These are phyloP conservation scores for Macrolepiota albuminosa DNA, from an alignment of 768 basidiomycete genomes.

Conservation along the genomic window DNA sequence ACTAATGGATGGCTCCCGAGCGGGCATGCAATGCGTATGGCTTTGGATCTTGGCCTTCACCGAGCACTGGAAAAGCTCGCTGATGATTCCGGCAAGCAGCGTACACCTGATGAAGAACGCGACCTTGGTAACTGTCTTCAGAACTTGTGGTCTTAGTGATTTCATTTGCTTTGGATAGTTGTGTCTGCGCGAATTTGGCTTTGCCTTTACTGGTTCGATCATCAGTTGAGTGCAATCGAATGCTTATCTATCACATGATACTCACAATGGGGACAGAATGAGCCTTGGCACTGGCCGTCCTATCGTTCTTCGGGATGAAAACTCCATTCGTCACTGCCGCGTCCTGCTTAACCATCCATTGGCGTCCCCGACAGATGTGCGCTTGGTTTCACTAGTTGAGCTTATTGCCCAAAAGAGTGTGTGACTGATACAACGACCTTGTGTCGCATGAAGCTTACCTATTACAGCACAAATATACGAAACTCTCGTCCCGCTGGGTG, in stretches of 20 bases:
- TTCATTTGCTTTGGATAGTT: conserved; percentile 38
- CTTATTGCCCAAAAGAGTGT: conserved; percentile 88
- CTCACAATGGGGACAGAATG: conserved; percentile 47
- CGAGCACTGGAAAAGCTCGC: conserved; percentile 89
- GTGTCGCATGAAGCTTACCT: background rate
- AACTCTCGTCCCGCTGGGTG: conserved; percentile 79
- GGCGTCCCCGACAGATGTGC: conserved; percentile 86
- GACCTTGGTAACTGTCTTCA: conserved; percentile 59
- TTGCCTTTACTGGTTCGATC: conserved; percentile 95
- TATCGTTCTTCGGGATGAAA: conserved; percentile 85
- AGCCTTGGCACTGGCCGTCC: conserved; percentile 90
- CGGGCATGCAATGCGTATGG: conserved; percentile 96
- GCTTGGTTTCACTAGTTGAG: conserved; percentile 84
- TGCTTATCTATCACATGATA: conserved; percentile 1
- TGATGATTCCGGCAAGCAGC: conserved; percentile 62
- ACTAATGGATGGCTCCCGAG: conserved; percentile 94
- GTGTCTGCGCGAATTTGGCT: conserved; percentile 93
- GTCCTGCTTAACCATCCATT: conserved; percentile 79
- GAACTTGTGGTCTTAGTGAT: background rate
- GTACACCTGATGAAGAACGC: conserved; percentile 79
- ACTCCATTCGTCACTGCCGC: conserved; percentile 80
- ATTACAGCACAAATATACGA: conserved; percentile 86
- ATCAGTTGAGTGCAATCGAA: conserved; percentile 57
- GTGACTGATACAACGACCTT: conserved; percentile 15
- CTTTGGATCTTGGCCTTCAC: conserved; percentile 88